A percentile compares a stretch with the other conserved stretches of the same genome.
Conservation (phyloP, 768 basidiomycete species). For the Clitopilus hobsonii region DNA sequence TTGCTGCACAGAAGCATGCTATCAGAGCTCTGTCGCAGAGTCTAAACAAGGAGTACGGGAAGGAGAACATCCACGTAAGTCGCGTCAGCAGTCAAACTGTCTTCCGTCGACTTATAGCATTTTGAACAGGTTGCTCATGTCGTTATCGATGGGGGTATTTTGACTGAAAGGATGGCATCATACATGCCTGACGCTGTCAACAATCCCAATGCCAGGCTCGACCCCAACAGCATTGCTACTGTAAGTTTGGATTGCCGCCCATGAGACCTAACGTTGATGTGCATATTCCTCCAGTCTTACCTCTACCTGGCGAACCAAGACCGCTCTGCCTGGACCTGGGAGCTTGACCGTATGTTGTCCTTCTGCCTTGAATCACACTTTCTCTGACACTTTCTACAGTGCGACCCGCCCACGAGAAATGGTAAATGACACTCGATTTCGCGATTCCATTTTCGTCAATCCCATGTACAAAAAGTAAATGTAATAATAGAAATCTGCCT, state of each 20-base stretch:
- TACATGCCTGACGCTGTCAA: conserved; percentile 31
- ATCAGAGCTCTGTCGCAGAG: conserved; percentile 64
- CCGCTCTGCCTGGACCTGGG: conserved; percentile 73
- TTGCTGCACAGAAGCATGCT: conserved; percentile 63
- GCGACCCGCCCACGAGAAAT: conserved; percentile 11
- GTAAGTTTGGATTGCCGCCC: conserved; percentile 28
- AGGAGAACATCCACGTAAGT: conserved; percentile 67
- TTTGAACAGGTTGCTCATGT: conserved; percentile 57
- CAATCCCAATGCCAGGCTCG: conserved; percentile 44
- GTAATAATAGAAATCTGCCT: background rate
- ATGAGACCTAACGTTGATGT: background rate
- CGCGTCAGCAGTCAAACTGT: too few species aligned
- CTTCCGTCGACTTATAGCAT: background rate
- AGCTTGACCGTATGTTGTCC: conserved; percentile 59
- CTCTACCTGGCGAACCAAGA: conserved; percentile 65
- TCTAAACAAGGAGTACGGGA: conserved; percentile 70
- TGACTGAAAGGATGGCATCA: conserved; percentile 24
- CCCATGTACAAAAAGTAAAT: background rate
- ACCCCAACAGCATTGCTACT: conserved; percentile 66
- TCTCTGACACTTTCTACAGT: background rate
- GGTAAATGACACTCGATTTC: conserved; percentile 1
- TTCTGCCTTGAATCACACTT: background rate
- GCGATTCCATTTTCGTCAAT: background rate
- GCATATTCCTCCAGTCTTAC: conserved; percentile 44
- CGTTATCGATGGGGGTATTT: conserved; percentile 63